These are phyloP conservation scores for Xylaria arbuscula DNA, from an alignment of 2,329 filamentous ascomycete species.

Conservation along the genomic window DNA sequence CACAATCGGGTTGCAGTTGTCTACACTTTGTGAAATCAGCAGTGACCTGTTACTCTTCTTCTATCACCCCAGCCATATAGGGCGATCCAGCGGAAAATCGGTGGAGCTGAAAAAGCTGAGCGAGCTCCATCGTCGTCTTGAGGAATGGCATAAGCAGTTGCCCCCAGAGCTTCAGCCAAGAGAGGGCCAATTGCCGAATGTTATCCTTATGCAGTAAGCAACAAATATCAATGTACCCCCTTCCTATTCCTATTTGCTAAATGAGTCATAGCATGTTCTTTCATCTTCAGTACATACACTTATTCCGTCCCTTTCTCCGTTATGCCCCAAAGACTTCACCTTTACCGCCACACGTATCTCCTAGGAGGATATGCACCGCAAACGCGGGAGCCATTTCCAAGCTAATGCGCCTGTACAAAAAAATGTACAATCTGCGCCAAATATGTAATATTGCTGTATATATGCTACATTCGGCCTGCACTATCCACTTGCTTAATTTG, in stretches of 20 bases:
- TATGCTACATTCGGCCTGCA: conserved; percentile 93
- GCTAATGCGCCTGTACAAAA: conserved; percentile 92
- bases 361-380: conserved; percentile 88
- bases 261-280: conserved; percentile 84
- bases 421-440: conserved; percentile 87
- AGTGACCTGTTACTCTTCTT: conserved; percentile 90
- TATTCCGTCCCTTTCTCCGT: conserved; percentile 94
- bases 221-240: conserved; percentile 3
- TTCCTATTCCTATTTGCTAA: conserved; percentile 4
- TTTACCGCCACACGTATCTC: conserved; percentile 86
- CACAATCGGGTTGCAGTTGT: conserved; percentile 83
- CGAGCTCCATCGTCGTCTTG: conserved; percentile 88
- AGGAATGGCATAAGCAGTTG: conserved; percentile 86
- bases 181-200: conserved; percentile 88
- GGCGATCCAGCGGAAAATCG: conserved; percentile 75
- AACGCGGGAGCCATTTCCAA: conserved; percentile 92
- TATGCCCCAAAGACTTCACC: conserved; percentile 85
- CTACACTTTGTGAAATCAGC: conserved; percentile 89
- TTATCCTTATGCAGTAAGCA: conserved; percentile 82
- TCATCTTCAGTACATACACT: conserved; percentile 92
- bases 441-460: conserved; percentile 98
- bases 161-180: conserved; percentile 89
- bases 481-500: conserved; percentile 91
- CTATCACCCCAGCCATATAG: conserved; percentile 81
- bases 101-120: conserved; percentile 91